Conservation (phyloP, 129 eudicot species). For the Sambucus nigra region DNA sequence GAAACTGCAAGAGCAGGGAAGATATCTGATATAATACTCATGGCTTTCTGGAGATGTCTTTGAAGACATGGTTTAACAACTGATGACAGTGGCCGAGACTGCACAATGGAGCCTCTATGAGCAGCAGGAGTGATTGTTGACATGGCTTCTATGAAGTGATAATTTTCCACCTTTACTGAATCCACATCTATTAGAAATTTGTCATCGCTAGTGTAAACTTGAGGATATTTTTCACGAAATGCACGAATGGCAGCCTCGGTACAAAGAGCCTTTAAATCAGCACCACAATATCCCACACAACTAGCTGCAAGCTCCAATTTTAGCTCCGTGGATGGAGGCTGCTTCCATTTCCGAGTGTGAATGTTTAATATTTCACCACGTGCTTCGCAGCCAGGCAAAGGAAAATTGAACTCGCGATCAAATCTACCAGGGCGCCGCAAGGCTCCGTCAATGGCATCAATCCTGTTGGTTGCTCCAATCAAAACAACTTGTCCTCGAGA, state of each 20-base stretch:
- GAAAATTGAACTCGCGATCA: conserved; percentile 93
- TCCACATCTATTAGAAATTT: conserved; percentile 92
- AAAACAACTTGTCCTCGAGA: conserved; percentile 97
- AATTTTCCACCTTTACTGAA: conserved; percentile 77
- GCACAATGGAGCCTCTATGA: conserved; percentile 93
- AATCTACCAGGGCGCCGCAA: conserved; percentile 95
- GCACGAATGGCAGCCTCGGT: conserved; percentile 99
- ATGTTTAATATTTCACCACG: conserved; percentile 90
- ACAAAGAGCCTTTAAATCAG: conserved; percentile 91
- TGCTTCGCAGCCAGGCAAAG: conserved; percentile 94
- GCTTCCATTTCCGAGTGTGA: conserved; percentile 97
- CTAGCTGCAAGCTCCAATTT: conserved; percentile 94
- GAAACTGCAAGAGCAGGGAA: conserved; percentile 62
- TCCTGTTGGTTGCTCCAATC: conserved; percentile 95
- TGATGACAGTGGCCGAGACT: conserved; percentile 84
- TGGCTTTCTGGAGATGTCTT: conserved; percentile 63
- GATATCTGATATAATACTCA: conserved; percentile 67
- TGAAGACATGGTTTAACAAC: conserved; percentile 83
- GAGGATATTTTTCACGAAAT: conserved; percentile 95
- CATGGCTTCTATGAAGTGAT: conserved; percentile 93
- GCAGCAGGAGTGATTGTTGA: conserved; percentile 98
- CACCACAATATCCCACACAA: conserved; percentile 99
- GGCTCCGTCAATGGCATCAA: conserved; percentile 98
- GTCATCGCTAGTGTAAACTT: conserved; percentile 97
- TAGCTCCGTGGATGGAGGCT: conserved; percentile 68